Base-by-base conservation (phyloP, 345 rosid species). In the Salix udensis region DNA sequence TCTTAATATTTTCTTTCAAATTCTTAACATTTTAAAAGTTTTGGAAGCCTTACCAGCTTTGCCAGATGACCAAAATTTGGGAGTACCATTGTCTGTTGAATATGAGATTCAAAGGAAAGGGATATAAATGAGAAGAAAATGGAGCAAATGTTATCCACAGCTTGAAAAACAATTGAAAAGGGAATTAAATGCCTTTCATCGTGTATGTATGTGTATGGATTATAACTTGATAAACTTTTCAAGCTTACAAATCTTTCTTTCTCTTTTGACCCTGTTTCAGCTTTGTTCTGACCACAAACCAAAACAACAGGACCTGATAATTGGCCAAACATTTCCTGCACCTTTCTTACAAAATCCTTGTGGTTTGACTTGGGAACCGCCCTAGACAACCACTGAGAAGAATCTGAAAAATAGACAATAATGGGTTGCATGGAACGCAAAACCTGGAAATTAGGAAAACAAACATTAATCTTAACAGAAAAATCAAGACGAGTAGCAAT, bases 331-430 rank as follows among this genome's bases (percentile, higher is more conserved):
- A 89, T 89, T 82, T 88, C 91, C 74, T 86, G 89, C 79, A 92
- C 86, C 84, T 86, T 93, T n/a, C 39, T 71, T 55, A 96, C 81
- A 89, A 93, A 96, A 74, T 90, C 92, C 81, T 84, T 86, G 70
- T 83, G 86, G 52, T 90, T 88, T 39, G 91, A 89, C 85, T 87
- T 93, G 61, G 94, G 91, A 72, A 88, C 97, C 13, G 94, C 99
- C 84, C 94, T 90, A 75, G 95, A 93, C 90, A 96, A 86, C 99
- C 99, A 96, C 68, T 82, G 91, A 28, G 94, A 88, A 76, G 90
- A 91, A 84, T 96, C 99, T 71, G 96, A 90, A 75, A 96, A 94
- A 85, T 96, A 94, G 76, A 92, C 98, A 75, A 94, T 84, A 72
- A 94, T 85, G 76, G 99, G 99, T 78, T 91, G 91, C 75, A 73